A percentile compares a stretch with the other conserved stretches of the same genome.
These are phyloP conservation scores for Diddensiella santjacobensis DNA, from an alignment of 805 yeast species.

Conservation along the genomic window DNA sequence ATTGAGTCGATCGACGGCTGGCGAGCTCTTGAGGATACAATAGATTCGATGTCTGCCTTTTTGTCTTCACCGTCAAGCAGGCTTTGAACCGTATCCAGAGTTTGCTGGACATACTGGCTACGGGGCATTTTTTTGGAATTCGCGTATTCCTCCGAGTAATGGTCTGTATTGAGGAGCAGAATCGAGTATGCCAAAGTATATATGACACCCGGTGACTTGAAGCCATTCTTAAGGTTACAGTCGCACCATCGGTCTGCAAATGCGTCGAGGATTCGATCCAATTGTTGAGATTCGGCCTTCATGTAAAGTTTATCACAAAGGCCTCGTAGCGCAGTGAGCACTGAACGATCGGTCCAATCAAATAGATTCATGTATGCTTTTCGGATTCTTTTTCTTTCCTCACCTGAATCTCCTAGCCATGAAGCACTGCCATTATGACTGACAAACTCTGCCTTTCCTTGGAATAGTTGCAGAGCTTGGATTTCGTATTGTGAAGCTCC, in stretches of 20 bases:
- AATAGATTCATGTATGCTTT: constrained; percentile 34
- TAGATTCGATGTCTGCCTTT: background rate
- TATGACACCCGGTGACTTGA: constrained; percentile 51
- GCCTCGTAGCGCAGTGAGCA: constrained; percentile 52
- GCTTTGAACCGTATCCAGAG: constrained; percentile 20
- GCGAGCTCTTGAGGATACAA: background rate
- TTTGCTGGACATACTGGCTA: constrained; percentile 32
- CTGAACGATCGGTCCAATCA: constrained; percentile 44
- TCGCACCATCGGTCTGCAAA: constrained; percentile 62
- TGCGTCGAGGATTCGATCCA: constrained; percentile 66
- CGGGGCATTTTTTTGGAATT: constrained; percentile 33
- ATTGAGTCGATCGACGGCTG: constrained; percentile 12
- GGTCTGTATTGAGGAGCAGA: constrained; percentile 70
- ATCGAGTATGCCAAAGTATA: constrained; percentile 71
- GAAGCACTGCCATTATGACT: constrained; percentile 19
- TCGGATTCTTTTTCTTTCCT: constrained; percentile 19
- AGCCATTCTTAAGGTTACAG: constrained; percentile 46
- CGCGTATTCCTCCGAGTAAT: constrained; percentile 49
- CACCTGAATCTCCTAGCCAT: constrained; percentile 25
- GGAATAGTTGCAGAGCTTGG: constrained; percentile 16
- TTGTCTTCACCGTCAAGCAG: constrained; percentile 16
- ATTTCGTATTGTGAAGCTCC: background rate
- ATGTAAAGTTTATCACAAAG: constrained; percentile 64
- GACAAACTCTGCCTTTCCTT: constrained; percentile 18
- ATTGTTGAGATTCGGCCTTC: constrained; percentile 78